These are phyloP conservation scores for Colletotrichum kahawae DNA, from an alignment of 2,329 filamentous ascomycete genomes.

Conservation along the genomic window DNA sequence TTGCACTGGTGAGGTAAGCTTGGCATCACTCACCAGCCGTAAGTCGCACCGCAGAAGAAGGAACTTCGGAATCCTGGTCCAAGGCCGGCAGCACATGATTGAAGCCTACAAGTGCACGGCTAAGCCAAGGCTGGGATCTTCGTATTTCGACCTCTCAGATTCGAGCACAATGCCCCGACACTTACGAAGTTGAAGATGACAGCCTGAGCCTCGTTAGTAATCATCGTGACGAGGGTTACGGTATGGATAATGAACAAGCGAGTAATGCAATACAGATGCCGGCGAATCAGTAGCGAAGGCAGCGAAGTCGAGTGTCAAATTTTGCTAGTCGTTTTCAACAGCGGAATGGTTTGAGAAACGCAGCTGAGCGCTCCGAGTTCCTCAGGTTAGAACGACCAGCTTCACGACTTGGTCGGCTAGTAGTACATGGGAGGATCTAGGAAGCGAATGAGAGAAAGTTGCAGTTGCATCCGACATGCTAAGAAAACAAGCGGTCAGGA, in stretches of 20 bases:
- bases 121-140: conserved; percentile 1
- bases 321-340: background rate
- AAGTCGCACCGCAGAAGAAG: background rate
- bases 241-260: background rate
- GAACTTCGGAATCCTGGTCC: background rate
- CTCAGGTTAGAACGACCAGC: background rate
- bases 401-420: background rate
- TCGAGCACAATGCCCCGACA: background rate
- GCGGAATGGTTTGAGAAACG: background rate
- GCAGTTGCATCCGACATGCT: background rate
- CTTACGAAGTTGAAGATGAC: background rate
- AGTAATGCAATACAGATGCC: background rate
- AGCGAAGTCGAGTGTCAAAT: background rate
- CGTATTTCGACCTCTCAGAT: conserved; percentile 13
- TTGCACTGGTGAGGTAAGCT: background rate
- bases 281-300: background rate
- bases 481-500: background rate
- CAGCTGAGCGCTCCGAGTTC: background rate
- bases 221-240: background rate
- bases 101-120: background rate
- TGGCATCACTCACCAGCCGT: conserved; percentile 3
- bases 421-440: background rate
- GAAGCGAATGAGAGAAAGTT: background rate
- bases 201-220: background rate
- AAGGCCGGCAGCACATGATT: background rate